Evolutionary conservation across 768 basidiomycete genomes (phyloP).

Genomic region (Mycena floridula): DNA sequence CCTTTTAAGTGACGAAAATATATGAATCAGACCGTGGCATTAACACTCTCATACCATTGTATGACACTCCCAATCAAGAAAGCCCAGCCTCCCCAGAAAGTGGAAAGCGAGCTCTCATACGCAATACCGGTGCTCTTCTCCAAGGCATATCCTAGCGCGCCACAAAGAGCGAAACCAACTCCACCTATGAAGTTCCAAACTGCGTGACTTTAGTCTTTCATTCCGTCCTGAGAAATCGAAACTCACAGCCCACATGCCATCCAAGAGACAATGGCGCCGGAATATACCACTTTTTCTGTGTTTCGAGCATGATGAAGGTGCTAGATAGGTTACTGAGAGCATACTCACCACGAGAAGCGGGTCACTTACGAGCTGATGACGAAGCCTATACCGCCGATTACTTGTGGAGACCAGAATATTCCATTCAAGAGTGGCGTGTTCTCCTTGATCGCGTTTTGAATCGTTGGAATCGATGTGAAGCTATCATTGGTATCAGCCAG

Average conservation of each 20-base stretch:
- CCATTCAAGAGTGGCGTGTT: constrained; percentile 32
- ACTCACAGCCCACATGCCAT: constrained; percentile 45
- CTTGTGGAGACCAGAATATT: constrained; percentile 58
- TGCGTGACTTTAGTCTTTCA: constrained; percentile 3
- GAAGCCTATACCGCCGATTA: constrained; percentile 55
- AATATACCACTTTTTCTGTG: constrained; percentile 48
- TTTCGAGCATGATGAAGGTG: constrained; percentile 45
- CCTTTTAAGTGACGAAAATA: no score
- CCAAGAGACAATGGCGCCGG: constrained; percentile 39
- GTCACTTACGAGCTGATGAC: constrained; percentile 36
- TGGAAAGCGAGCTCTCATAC: constrained; percentile 48
- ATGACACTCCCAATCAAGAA: constrained; percentile 54
- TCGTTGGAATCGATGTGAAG: constrained; percentile 30
- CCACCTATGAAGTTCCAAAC: constrained; percentile 61
- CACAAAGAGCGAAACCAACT: constrained; percentile 52
- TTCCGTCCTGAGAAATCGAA: background rate
- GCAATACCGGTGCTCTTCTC: constrained; percentile 23
- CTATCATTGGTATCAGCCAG: no score
- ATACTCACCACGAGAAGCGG: background rate
- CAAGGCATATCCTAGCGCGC: constrained; percentile 45
- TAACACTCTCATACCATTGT: constrained; percentile 50
- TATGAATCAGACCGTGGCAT: no score
- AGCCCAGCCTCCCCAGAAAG: constrained; percentile 58
- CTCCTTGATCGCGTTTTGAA: constrained; percentile 23
- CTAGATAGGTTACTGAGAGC: constrained; percentile 9